phyloP scores from a whole-genome alignment of 345 rosid genomes.

The Melastoma malabathricum region DNA sequence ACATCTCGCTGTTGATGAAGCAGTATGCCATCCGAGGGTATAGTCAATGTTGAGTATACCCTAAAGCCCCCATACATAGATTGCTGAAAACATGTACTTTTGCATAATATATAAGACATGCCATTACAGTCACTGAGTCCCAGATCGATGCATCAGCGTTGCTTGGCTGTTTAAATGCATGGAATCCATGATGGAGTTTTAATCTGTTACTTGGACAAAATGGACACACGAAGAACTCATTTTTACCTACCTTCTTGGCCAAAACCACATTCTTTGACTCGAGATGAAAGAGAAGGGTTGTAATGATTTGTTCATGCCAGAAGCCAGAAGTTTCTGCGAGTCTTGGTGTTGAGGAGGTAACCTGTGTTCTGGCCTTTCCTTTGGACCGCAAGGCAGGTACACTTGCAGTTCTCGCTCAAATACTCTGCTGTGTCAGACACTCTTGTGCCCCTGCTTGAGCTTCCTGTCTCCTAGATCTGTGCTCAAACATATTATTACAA shows the following conservation, averaged over 20 bases:
- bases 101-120: no score
- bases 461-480: conserved; percentile 34
- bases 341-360: conserved; percentile 75
- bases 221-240: neutral
- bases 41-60: no score
- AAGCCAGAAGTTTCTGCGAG: conserved; percentile 81
- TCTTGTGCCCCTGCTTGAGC: conserved; percentile 34
- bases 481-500: no score
- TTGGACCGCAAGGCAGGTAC: conserved; percentile 75
- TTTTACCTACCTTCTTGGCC: neutral
- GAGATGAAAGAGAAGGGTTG: neutral
- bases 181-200: neutral
- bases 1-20: no score
- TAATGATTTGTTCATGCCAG: conserved; percentile 26
- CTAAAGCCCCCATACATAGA: no score
- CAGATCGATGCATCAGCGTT: no score
- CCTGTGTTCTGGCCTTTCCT: conserved; percentile 78
- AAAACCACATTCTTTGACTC: neutral
- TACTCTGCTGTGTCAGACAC: conserved; percentile 60
- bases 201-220: neutral
- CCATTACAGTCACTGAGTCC: no score
- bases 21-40: no score
- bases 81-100: no score
- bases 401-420: conserved; percentile 66
- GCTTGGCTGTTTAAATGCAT: no score